These are phyloP conservation scores for Berberis thunbergii DNA, from an alignment of 164 flowering plant genomes.

Conservation along the genomic window DNA sequence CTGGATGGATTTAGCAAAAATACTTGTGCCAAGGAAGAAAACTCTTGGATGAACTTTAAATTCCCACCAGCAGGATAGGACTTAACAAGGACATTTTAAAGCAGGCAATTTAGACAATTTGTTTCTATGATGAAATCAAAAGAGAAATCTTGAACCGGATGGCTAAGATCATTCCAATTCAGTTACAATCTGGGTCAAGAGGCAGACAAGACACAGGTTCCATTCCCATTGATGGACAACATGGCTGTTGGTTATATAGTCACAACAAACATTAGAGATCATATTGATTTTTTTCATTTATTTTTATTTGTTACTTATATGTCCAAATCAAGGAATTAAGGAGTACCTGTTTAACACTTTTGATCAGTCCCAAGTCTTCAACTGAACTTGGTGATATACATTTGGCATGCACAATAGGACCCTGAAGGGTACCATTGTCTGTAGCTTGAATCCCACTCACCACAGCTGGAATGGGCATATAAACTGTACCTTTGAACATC, in stretches of 20 bases:
- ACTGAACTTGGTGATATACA: conserved; percentile 51
- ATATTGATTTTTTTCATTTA: background rate
- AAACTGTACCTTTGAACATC: conserved; percentile 81
- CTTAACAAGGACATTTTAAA: background rate
- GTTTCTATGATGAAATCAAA: background rate
- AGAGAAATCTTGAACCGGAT: background rate
- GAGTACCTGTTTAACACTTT: conserved; percentile 38
- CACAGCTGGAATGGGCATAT: conserved; percentile 23
- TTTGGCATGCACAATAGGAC: conserved; percentile 62
- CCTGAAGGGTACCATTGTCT: conserved; percentile 22
- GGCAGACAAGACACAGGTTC: background rate
- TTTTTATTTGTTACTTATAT: background rate
- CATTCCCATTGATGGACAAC: background rate
- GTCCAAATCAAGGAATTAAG: background rate
- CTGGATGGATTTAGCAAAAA: too few relatives aligned
- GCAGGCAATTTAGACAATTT: too few relatives aligned
- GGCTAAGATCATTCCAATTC: background rate
- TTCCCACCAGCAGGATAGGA: too few relatives aligned
- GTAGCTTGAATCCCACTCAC: conserved; percentile 14
- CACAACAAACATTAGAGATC: background rate
- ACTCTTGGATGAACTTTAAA: too few relatives aligned
- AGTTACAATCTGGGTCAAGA: background rate
- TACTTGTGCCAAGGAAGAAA: too few relatives aligned
- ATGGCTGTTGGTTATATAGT: background rate
- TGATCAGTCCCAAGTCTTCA: conserved; percentile 37